Evolutionary conservation across 306 rosid genomes (phyloP), one percentile per base, ranked within the genome.

Genomic region (Quercus aquifolioides): DNA sequence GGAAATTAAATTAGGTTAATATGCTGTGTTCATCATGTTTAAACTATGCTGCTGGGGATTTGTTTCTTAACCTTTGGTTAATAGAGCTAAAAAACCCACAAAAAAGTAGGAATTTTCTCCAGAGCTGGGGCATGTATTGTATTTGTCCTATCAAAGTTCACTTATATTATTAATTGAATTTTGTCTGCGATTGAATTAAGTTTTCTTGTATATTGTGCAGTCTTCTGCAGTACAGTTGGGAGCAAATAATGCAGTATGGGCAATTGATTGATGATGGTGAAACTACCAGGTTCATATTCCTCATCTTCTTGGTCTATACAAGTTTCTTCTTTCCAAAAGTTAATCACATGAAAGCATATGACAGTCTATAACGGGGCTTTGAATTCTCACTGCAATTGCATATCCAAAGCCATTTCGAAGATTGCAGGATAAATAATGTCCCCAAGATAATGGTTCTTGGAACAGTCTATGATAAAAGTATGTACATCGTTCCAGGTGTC

Each of bases 211-310:
- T 81, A 68, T 80, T 79, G 35, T 77, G 56, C 90, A 94, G 98
- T 83, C 94, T 65, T 92, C 97, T 84, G 88, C 94, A 62, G 90
- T 88, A n/a, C 92, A 89, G 76, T 89, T 91, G 92, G 79, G 92
- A 91, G 94, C 85, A 89, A 74, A 89, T 91, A 73, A 94, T 94
- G 97, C 83, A 84, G 82, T 91, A 86, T 83, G 97, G 99, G 35
- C 91, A 87, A 78, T 86, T 92, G 63, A 91, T 90, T 80, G 99
- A 88, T 84, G 93, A 84, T 33, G 80, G 77, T 41, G 93, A 86
- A 75, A 81, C 88, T 78, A 67, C 46, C 90, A 84, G 85, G 95
- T 95, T 71, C 90, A 88, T 78, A 90, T 94, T 86, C 99, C 99
- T 1, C 97, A 97, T 73, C 97, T 94, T 88, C 97, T 94, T 58